These are phyloP conservation scores for Chenopodium formosanum DNA, from an alignment of 148 eudicot genomes.

Conservation along the genomic window DNA sequence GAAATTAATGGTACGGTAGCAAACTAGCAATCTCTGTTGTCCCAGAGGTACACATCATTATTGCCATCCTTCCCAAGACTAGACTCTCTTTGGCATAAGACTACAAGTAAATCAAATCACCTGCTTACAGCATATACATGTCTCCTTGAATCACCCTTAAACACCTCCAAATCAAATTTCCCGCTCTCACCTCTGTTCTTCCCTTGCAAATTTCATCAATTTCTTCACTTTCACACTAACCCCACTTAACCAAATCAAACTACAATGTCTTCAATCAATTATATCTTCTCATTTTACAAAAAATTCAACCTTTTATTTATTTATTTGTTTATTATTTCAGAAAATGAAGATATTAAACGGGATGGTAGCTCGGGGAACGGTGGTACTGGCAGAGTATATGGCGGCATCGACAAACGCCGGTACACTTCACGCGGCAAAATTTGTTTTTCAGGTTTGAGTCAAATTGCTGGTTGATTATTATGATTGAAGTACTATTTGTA, in stretches of 20 bases:
- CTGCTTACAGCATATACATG: no score
- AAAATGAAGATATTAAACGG: constrained; percentile 71
- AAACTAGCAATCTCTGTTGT: no score
- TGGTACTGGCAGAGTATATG: constrained; percentile 73
- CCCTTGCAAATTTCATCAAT: not conserved
- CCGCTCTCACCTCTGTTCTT: not conserved
- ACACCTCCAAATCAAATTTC: not conserved
- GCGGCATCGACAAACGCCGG: constrained; percentile 73
- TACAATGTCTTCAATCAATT: no score
- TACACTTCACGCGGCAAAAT: constrained; percentile 44
- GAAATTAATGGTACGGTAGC: no score
- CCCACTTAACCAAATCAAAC: not conserved
- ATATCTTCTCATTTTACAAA: no score
- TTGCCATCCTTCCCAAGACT: no score
- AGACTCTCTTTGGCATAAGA: no score
- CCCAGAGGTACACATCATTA: no score
- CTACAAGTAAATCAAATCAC: no score
- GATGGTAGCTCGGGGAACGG: constrained; percentile 86
- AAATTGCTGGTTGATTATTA: not conserved
- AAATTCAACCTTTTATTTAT: not conserved
- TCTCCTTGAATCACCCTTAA: no score
- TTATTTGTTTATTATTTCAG: no score
- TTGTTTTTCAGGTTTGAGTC: not conserved
- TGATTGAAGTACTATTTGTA: not conserved
- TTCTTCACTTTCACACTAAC: not conserved